Conservation (phyloP, 2,329 filamentous ascomycete genomes). For the Nothopassalora personata region DNA sequence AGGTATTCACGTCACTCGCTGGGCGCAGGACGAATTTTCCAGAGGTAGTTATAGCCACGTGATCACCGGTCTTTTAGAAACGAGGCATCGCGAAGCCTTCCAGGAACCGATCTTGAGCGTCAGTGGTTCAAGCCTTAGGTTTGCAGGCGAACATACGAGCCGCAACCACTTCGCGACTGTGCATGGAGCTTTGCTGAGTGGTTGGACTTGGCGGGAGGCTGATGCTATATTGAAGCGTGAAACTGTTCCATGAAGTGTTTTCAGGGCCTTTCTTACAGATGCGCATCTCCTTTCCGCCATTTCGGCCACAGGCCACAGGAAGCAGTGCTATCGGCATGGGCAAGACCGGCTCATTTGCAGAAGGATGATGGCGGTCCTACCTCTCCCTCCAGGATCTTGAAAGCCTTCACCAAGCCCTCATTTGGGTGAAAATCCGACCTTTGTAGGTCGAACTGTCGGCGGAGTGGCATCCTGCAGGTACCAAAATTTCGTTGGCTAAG, state of each 20-base stretch:
- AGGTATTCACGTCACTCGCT: constrained; percentile 23
- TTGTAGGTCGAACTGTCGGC: no score
- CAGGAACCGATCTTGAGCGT: constrained; percentile 11
- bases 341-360: no score
- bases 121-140: constrained; percentile 17
- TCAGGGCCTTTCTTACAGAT: not conserved
- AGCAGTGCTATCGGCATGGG: no score
- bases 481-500: no score
- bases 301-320: no score
- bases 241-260: not conserved
- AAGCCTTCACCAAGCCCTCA: no score
- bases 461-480: no score
- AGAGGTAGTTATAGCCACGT: constrained; percentile 25
- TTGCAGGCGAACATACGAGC: constrained; percentile 26
- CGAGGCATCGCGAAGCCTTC: constrained; percentile 18
- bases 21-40: constrained; percentile 19
- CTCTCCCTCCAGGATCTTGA: no score
- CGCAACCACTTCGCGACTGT: constrained; percentile 26
- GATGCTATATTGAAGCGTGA: constrained; percentile 15
- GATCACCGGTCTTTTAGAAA: constrained; percentile 19
- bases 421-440: no score
- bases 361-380: no score
- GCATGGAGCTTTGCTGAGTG: constrained; percentile 25
- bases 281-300: not conserved
- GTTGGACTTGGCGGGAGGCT: constrained; percentile 25